Base-by-base conservation (phyloP, 148 eudicot genomes). In the Suaeda aralocaspica region DNA sequence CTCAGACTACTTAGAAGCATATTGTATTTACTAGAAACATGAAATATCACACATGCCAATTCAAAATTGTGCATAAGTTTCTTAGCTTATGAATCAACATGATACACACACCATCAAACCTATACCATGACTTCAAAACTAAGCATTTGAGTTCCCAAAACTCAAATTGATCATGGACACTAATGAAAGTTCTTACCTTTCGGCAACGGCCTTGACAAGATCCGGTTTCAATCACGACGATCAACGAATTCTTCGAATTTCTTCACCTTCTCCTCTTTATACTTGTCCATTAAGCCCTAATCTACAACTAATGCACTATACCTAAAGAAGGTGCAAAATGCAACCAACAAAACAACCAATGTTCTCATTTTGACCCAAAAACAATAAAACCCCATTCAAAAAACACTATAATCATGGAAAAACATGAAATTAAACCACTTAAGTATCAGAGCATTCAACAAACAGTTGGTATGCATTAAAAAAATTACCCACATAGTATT, bases 201-300 rank as follows among this genome's bases (percentile, higher is more conserved):
- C 84, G 79, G 88, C 89, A 82, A 88, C 88, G 58, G 90, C 89
- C 48, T 64, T 77, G 67, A 88, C 88, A 73, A 93, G 98, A 76
- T 88, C 92, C 67, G 96, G 98, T 77, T 88, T 93, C 68, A 93
- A 75, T 42, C 55, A 51, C 89, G 87, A 31, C 71, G 67, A 42
- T 93, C 98, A 30, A 93, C 79, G 80, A 93, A 93, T 69, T 93
- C 98, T 79, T 90, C 98, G 69, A 78, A 88, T 77, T 78, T 82
- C 26, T 74, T 82, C 44, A 93, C 77, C 70, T 93, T 90, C 24
- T 82, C 92, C 69, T 86, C 84, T 49, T 39, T 65, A 46, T 48
- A 51, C 33, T 58, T 80, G 50, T 87, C 95, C 98, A 90, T 93
- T 8, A 7, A 49, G 18, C 14, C 5, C 71, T 29, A 28, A 29